These are phyloP conservation scores for Hypoxylon sp. DNA, from an alignment of 2,329 filamentous ascomycete genomes.

Conservation along the genomic window DNA sequence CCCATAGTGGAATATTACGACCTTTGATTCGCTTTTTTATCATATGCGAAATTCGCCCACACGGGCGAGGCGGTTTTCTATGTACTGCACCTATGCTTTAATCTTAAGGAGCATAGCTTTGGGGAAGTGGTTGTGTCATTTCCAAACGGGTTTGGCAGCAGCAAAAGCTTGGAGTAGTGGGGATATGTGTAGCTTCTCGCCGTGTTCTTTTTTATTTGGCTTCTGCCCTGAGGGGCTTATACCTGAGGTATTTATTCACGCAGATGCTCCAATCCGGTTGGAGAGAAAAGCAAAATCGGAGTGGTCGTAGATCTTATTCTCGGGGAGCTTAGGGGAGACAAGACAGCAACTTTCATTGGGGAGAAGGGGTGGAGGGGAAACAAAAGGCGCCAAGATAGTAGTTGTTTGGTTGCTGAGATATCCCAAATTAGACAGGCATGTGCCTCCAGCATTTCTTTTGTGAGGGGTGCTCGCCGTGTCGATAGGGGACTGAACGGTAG, in stretches of 20 bases:
- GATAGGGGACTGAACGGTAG: too few species aligned
- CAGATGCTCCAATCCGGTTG: too few species aligned
- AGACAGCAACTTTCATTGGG: too few species aligned
- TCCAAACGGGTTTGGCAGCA: slow-evolving; percentile 35
- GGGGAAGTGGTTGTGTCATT: slow-evolving; percentile 29
- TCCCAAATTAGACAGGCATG: slow-evolving; percentile 22
- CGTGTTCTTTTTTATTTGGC: slow-evolving; percentile 36
- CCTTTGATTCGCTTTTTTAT: slow-evolving; percentile 35
- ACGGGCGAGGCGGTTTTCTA: slow-evolving; percentile 36
- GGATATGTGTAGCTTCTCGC: slow-evolving; percentile 17
- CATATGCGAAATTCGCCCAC: slow-evolving; percentile 20
- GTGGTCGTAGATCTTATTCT: slow-evolving; percentile 22
- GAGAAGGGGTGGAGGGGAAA: neutral
- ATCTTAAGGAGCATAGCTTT: slow-evolving; percentile 39
- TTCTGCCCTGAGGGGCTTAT: slow-evolving; percentile 24
- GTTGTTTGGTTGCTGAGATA: slow-evolving; percentile 9
- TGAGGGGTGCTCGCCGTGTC: slow-evolving; percentile 25
- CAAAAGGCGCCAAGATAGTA: slow-evolving; percentile 9
- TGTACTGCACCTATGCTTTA: slow-evolving; percentile 32
- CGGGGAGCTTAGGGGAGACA: too few species aligned
- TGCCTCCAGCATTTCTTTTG: slow-evolving; percentile 33
- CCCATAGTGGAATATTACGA: slow-evolving; percentile 30
- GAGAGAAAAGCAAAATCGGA: too few species aligned
- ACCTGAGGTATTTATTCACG: too few species aligned
- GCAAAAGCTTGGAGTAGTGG: slow-evolving; percentile 46